Evolutionary conservation across 179 eudicot genomes (phyloP), one percentile per base, ranked within the genome.

Genomic region (Patellifolia procumbens): DNA sequence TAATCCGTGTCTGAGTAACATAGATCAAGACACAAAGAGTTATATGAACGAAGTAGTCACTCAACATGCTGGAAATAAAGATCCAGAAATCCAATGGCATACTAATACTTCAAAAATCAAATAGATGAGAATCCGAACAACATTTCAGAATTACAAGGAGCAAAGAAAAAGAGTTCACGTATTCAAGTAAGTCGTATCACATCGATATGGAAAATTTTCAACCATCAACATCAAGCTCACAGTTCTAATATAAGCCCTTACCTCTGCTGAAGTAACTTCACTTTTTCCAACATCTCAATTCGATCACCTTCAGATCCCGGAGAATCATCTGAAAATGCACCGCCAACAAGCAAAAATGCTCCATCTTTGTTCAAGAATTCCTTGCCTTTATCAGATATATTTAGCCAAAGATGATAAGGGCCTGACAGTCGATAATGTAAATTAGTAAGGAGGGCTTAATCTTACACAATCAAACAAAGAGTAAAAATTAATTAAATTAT

Each of bases 231-330:
- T 26, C 4, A 69, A 31, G 70, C 37, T 19, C 48, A 48, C 26
- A 48, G 49, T 53, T 59, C 70, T 17, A 16, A 13, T 0, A 19
- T 37, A 72, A 10, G 37, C 32, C 43, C 79, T 72, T 88, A 94
- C 98, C 98, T 92, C 82, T 88, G 96, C 82, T 94, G 93, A 78
- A 94, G 89, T 29, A 81, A 78, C 82, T 94, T 94, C 48, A 84
- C 91, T 79, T 83, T 91, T 80, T 87, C 88, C 60, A 92, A 56
- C 88, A 85, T 83, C 56, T 59, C 28, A 45, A 51, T 70, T 75
- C 77, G 78, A 55, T 79, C 77, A 79, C 70, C 68, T 73, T 82
- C 56, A n/a, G 80, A 76, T 42, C 42, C 82, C 15, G 68, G 60
- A 74, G 86, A 66, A 59, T 89, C 82, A 74, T 82, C 87, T 62